Evolutionary conservation across 2,329 filamentous ascomycete genomes (phyloP).

Genomic region (Penicillium aurantiogriseum): DNA sequence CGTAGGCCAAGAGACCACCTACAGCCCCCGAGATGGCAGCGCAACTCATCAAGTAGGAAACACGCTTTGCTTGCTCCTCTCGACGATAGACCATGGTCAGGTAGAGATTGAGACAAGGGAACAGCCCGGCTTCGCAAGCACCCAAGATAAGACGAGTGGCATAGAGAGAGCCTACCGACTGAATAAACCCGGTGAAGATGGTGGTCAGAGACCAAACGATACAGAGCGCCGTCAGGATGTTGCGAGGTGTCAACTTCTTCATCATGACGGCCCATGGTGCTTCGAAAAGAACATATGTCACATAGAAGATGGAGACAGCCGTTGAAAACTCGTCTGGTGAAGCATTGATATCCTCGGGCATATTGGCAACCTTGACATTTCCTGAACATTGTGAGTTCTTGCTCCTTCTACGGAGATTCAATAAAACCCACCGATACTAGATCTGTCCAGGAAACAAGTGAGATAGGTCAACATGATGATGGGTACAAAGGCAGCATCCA

Average conservation of each 20-base stretch:
- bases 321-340: conserved; percentile 46
- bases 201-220: conserved; percentile 52
- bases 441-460: conserved; percentile 55
- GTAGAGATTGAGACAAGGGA: conserved; percentile 42
- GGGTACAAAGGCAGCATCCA: conserved; percentile 51
- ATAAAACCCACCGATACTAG: conserved; percentile 47
- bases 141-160: conserved; percentile 43
- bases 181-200: conserved; percentile 49
- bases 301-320: conserved; percentile 54
- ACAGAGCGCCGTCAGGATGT: conserved; percentile 41
- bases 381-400: conserved; percentile 27
- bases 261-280: conserved; percentile 49
- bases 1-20: conserved; percentile 42
- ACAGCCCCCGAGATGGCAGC: conserved; percentile 43
- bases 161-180: conserved; percentile 43
- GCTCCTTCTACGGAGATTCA: not conserved
- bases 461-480: conserved; percentile 59
- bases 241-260: conserved; percentile 48
- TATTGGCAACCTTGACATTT: conserved; percentile 50
- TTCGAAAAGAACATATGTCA: conserved; percentile 52
- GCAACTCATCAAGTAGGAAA: conserved; percentile 43
- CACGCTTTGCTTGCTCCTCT: conserved; percentile 43
- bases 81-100: conserved; percentile 44
- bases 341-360: conserved; percentile 48
- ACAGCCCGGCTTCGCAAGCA: conserved; percentile 40